A percentile compares a stretch with the other conserved stretches of the same genome.
These are phyloP conservation scores for Rhizoclosmatium hyalinum DNA, from an alignment of 371 early-diverging fungal species.

Conservation along the genomic window DNA sequence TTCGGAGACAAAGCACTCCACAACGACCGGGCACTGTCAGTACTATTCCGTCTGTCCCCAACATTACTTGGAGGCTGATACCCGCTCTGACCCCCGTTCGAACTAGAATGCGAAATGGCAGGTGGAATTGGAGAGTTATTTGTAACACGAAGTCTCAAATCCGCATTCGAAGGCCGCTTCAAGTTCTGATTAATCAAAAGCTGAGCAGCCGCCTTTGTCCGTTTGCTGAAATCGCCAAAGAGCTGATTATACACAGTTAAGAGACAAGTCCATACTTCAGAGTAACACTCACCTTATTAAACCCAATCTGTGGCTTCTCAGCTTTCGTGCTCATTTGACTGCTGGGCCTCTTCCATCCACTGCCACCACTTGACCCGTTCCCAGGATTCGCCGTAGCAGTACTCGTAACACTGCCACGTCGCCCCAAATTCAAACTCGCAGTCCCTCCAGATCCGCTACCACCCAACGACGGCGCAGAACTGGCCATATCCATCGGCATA, in stretches of 20 bases:
- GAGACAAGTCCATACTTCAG: background rate
- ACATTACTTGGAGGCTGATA: conserved; percentile 13
- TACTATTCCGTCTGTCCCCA: conserved; percentile 15
- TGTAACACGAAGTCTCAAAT: conserved; percentile 9
- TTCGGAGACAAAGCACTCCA: conserved; percentile 29
- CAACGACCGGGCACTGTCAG: conserved; percentile 21
- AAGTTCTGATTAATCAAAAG: conserved; percentile 15
- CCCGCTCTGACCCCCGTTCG: conserved; percentile 11
- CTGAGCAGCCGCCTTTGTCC: conserved; percentile 6
- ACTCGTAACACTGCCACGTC: too few relatives aligned
- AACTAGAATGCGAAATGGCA: background rate
- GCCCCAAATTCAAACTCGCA: too few relatives aligned
- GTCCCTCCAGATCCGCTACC: too few relatives aligned
- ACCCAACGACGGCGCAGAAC: too few relatives aligned
- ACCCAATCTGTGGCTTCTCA: conserved; percentile 16
- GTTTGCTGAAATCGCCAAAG: conserved; percentile 5
- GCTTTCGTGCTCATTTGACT: conserved; percentile 15
- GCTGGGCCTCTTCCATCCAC: conserved; percentile 10
- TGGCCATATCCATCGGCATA: background rate
- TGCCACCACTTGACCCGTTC: background rate
- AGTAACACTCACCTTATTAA: conserved; percentile 19
- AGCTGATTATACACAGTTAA: background rate
- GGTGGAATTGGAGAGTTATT: conserved; percentile 23
- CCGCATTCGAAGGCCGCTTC: conserved; percentile 21
- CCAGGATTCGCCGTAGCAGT: too few relatives aligned